A percentile compares a stretch with the other conserved stretches of the same genome.
Evolutionary conservation across 768 basidiomycete genomes (phyloP).

Genomic region (Glaciozyma martinii): DNA sequence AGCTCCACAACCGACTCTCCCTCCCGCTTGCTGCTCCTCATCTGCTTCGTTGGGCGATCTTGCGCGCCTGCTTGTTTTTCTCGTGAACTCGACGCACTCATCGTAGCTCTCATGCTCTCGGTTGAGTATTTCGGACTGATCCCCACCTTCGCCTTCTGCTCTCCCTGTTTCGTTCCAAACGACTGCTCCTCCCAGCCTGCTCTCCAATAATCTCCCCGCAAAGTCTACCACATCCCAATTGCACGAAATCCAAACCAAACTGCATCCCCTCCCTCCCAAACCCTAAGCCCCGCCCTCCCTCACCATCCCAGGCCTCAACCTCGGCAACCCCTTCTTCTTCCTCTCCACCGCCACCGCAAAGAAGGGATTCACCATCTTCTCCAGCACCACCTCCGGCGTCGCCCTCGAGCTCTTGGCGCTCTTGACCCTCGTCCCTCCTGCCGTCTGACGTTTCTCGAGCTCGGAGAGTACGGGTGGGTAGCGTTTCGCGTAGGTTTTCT

Average conservation of each 20-base stretch:
- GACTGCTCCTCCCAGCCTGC: no score
- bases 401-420: background rate
- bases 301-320: background rate
- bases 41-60: background rate
- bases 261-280: background rate
- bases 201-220: no score
- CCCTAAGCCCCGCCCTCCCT: conserved; percentile 9
- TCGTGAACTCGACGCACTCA: no score
- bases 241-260: background rate
- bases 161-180: no score
- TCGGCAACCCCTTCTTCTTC: conserved; percentile 8
- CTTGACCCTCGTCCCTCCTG: no score
- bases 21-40: background rate
- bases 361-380: background rate
- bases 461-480: background rate
- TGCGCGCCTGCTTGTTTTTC: no score
- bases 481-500: background rate
- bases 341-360: background rate
- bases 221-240: no score
- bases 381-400: background rate
- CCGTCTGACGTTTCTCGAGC: background rate
- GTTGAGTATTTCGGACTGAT: no score
- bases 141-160: no score
- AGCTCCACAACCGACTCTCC: background rate
- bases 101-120: no score